Conservation (phyloP, 1,284 basidiomycete species). For the Stereum hirsutum region DNA sequence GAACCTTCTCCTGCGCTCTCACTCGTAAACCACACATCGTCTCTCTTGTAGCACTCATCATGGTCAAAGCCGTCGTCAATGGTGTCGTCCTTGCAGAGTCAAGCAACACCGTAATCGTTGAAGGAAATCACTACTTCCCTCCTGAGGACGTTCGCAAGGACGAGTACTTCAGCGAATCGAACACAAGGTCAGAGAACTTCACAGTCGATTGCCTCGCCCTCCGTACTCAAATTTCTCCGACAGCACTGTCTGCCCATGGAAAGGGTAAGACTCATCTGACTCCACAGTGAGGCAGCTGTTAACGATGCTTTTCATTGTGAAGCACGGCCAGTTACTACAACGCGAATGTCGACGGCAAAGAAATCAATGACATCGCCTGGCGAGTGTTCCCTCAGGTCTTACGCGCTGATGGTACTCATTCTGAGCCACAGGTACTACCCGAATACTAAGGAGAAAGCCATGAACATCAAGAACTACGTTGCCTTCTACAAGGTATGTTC, state of each 20-base stretch:
- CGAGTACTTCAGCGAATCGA: conserved; percentile 33
- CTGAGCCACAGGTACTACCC: conserved; percentile 50
- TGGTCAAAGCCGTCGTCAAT: conserved; percentile 42
- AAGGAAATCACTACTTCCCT: conserved; percentile 65
- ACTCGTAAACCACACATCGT: no score
- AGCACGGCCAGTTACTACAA: conserved; percentile 59
- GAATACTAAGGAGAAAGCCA: conserved; percentile 37
- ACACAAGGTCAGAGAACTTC: conserved; percentile 31
- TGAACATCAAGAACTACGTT: conserved; percentile 46
- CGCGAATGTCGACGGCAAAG: conserved; percentile 35
- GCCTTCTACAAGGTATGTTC: conserved; percentile 55
- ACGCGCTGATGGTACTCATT: neutral
- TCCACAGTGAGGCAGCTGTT: neutral
- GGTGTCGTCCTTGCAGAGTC: conserved; percentile 48
- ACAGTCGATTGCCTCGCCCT: neutral
- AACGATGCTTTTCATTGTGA: neutral
- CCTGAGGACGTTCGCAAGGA: conserved; percentile 37
- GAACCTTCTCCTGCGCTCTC: no score
- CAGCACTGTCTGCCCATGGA: conserved; percentile 53
- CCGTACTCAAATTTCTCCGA: conserved; percentile 1
- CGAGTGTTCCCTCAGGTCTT: conserved; percentile 17
- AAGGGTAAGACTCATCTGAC: conserved; percentile 36
- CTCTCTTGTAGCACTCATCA: no score
- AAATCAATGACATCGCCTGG: conserved; percentile 54
- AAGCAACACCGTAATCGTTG: conserved; percentile 41